Base-by-base conservation (phyloP, 2,329 filamentous ascomycete genomes). In the Paecilomyces niveus region DNA sequence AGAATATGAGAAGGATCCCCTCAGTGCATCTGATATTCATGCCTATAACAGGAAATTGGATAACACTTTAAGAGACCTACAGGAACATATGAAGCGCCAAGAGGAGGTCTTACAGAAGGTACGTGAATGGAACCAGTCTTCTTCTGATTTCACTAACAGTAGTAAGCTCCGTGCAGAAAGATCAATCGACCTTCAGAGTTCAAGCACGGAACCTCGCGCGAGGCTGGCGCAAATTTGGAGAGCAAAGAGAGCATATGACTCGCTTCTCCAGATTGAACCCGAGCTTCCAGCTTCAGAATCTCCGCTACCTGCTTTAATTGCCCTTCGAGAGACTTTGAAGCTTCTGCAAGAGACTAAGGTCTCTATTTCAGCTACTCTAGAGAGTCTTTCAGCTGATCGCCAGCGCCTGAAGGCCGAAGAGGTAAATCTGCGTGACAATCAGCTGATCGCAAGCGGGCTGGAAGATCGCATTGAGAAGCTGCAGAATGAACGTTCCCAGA, bases 241-340 rank as follows among this genome's bases (percentile, higher is more conserved):
- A 39, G 76, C 92, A 67, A 86, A 84, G 65, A 75, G 79, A 54
- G 89, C 88, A 2, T 90, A 92, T 65, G 81, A 85, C 56, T 80
- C 82, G 15, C 76, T 91, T 53, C 81, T 84, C 11, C 76, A 82
- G 51, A 79, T 81, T 13, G 81, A 86, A 55, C 86, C 88, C 8
- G 85, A 85, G 64, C 76, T 93, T 22, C 89, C 90, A 2, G 78
- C 81, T 24, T 76, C 84, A 9, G 83, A 82, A 54, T 93, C 90
- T 21, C 79, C 87, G 5, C 73, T 94, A 6, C 89, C 89, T 3
- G 84, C 86, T 6, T 78, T 95, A 3, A 70, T 94, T 49, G 89
- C 90, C 5, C 74, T 91, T 57, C 85, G 88, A 55, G 85, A 83
- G 65, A 86, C 87, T 2, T 81, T 87, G 59, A 79, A 82, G 58